Evolutionary conservation across 2,329 filamentous ascomycete species (phyloP), one percentile per base, ranked within the genome.

Genomic region (Ophiostoma quercus): DNA sequence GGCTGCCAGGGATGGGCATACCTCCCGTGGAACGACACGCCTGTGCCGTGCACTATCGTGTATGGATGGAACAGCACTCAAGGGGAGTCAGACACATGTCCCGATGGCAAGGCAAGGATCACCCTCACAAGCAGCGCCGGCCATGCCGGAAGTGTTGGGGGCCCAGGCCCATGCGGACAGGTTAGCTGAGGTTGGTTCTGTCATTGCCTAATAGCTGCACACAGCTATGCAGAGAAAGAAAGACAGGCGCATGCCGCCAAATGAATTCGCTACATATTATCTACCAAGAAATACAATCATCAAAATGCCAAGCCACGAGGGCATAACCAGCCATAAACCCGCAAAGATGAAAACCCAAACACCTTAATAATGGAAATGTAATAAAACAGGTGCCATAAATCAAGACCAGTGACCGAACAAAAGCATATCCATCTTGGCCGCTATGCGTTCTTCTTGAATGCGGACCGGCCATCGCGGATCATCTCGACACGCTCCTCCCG

Each of bases 401-500:
- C 3, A 62, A 32, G 16, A 6, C 51, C 11, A 51, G 37, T 12
- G 29, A 34, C 29, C 7, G 37, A 47, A 47, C 16, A 47, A 47
- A 47, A 47, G 16, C 12, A 43, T 16, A 47, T 19, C 16, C 29
- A 77, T 76, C 72, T 74, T 78, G 75, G 22, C 74, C 77, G 67
- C 60, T 57, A 11, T 69, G 68, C 54, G 63, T 80, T 51, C 69
- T 78, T 82, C 63, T 77, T 84, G 72, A 84, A 87, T 1, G 85
- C 84, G 19, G 84, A 84, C 66, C 91, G 82, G 2, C 91, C 94
- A 75, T 96, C 92, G 47, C 89, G 87, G 29, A 94, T 88, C 82
- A 96, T 92, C 76, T 90, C 87, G 74, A 90, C 84, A 62, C 94
- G 86, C 78, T 96, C 87, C 69, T 97, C 93, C 72, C 90, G 90